Evolutionary conservation across 2,329 filamentous ascomycete genomes (phyloP), one percentile per base, ranked within the genome.

Genomic region (Akanthomyces lecanii): DNA sequence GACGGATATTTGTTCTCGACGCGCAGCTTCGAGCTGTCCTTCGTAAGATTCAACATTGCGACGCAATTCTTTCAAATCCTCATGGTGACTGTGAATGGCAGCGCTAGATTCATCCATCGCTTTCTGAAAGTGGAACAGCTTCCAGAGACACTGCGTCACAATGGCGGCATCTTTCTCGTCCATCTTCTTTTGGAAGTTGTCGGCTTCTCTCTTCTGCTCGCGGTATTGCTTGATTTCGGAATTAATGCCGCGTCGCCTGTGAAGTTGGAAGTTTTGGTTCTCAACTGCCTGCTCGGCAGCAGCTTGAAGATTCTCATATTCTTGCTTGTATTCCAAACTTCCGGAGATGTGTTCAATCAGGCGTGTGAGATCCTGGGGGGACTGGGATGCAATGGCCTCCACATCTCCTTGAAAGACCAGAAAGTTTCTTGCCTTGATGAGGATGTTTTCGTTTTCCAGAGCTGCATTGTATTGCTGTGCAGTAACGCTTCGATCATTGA

Each of bases 401-500:
- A 99, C 94, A 73, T 99, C 95, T 67, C 95, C 96, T 76, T 99
- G 95, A 74, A 99, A 99, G 42, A 99, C 95, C 5, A 99, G 84
- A 74, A 99, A 99, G 73, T 99, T 99, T 67, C 95, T 87, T 40
- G 95, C 95, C 76, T 97, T 98, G 81, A 99, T 98, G 65, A 99
- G 80, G 68, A 99, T 99, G 71, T 97, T 97, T 75, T 99, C 94
- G 23, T 87, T 82, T 75, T 99, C 95, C 16, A 99, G 83, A 3
- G 91, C 88, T 64, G 94, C 89, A 73, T 98, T 98, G 81, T 99
- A 99, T 73, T 95, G 89, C 71, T 91, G 90, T 2, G 93, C 92
- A 3, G 88, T 91, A 54, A 99, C 95, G 44, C 89, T 81, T 57
- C 90, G 89, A 69, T 96, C 92, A 78, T 99, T 98, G 81, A 99